phyloP scores from a whole-genome alignment of 2,329 filamentous ascomycete species.

The Ophiostoma fasciatum region DNA sequence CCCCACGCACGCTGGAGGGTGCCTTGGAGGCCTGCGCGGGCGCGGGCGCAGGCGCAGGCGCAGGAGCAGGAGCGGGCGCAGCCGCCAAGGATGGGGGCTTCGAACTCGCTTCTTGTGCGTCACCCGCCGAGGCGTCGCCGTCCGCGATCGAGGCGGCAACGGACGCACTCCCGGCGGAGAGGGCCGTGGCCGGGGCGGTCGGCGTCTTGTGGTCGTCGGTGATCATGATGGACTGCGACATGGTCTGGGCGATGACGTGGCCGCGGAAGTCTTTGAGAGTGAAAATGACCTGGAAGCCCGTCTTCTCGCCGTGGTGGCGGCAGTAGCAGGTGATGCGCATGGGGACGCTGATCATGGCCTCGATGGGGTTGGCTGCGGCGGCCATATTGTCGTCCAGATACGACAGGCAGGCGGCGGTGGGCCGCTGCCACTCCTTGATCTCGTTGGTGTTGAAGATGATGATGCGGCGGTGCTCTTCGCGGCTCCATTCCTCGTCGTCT shows the following conservation, averaged over 20 bases:
- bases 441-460: constrained; percentile 88
- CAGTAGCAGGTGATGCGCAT: constrained; percentile 98
- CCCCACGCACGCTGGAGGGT: constrained; percentile 13
- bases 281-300: constrained; percentile 86
- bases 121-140: constrained; percentile 6
- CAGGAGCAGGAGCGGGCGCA: too few relatives aligned
- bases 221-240: constrained; percentile 85
- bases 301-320: constrained; percentile 84
- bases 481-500: constrained; percentile 76
- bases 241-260: constrained; percentile 65
- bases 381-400: constrained; percentile 6
- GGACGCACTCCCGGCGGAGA: constrained; percentile 10
- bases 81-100: constrained; percentile 3
- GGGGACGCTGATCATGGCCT: constrained; percentile 50
- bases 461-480: constrained; percentile 65
- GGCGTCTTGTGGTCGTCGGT: constrained; percentile 94
- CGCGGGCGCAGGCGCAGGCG: too few relatives aligned
- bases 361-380: constrained; percentile 25
- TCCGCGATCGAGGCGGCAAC: constrained; percentile 7
- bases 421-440: constrained; percentile 65
- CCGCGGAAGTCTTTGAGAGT: constrained; percentile 74
- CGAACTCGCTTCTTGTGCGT: constrained; percentile 2
- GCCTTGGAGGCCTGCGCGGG: constrained; percentile 14
- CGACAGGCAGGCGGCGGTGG: constrained; percentile 24
- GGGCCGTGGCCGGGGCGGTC: constrained; percentile 24